Base-by-base conservation (phyloP, 306 rosid genomes). In the Corylus americana region DNA sequence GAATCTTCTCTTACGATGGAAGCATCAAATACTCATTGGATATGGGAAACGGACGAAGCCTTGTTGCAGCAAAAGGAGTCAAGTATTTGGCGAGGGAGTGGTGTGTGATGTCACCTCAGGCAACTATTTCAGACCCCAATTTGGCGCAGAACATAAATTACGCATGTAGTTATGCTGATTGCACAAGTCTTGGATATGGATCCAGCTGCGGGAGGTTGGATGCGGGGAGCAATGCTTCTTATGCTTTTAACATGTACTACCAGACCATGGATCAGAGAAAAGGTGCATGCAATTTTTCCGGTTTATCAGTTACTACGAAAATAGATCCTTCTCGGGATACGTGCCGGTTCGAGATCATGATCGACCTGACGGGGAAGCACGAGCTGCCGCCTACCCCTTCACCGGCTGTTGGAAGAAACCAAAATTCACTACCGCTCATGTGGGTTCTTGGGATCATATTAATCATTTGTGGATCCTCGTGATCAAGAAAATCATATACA, bases 111-210 rank as follows among this genome's bases (percentile, higher is more conserved):
- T 78, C 97, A 11, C 74, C 93, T 1, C 78, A 83, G 22, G 96
- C 99, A 7, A 89, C 83, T 77, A 47, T 45, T 58, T 11, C 69
- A 2, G 97, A 93, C 78, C 88, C 92, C 2, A 85, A 74, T 57
- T 84, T 93, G 47, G 82, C 77, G 0, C 62, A 70, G 2, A 87
- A 91, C 71, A 20, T 89, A 48, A 83, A 79, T 78, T 89, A 83
- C 12, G 99, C 99, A 0, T 96, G 99, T 78, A 78, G 92, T 4
- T 84, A 90, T 54, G 96, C 97, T 16, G 98, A 96, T 75, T 96
- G 99, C 73, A 96, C 99, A 0, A 81, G 89, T 64, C 90, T 93
- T 22, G 85, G 93, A 42, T 87, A 88, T 44, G 98, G 97, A 0
- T 77, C 93, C 0, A 93, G 96, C 25, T 96, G 99, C 78, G 90